A percentile compares a stretch with the other conserved stretches of the same genome.
These are phyloP conservation scores for Pythium scleroteichum DNA, from an alignment of 352 stramenopile species.

Conservation along the genomic window DNA sequence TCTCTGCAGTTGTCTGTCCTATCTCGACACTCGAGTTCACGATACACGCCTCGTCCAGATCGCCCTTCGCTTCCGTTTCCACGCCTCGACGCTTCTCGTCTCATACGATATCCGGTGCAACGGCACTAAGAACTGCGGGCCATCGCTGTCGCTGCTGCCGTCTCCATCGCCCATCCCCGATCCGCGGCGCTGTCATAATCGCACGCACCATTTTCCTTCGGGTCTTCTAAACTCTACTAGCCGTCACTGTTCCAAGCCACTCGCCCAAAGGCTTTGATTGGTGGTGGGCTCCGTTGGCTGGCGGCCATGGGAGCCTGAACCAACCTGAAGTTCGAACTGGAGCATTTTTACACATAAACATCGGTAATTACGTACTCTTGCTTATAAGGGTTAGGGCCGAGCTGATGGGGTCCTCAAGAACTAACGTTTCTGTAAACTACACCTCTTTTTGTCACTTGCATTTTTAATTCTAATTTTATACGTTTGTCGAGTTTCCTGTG, in stretches of 20 bases:
- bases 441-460: background rate
- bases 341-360: constrained; percentile 21
- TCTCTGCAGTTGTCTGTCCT: too few relatives aligned
- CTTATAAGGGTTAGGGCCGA: too few relatives aligned
- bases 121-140: too few relatives aligned
- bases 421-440: background rate
- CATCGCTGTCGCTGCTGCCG: background rate
- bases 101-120: too few relatives aligned
- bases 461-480: background rate
- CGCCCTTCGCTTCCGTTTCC: background rate
- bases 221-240: constrained; percentile 90
- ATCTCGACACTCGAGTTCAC: too few relatives aligned
- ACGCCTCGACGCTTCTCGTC: too few relatives aligned
- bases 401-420: too few relatives aligned
- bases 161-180: constrained; percentile 3
- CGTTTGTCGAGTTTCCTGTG: background rate
- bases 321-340: constrained; percentile 11
- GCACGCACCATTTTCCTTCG: constrained; percentile 81
- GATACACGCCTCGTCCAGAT: too few relatives aligned
- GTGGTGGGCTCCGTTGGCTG: constrained; percentile 38
- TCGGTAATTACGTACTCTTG: constrained; percentile 13
- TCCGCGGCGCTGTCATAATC: background rate
- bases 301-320: constrained; percentile 6
- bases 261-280: constrained; percentile 36
- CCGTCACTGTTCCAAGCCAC: constrained; percentile 19